These are phyloP conservation scores for Cyberlindnera samutprakarnensis DNA, from an alignment of 805 yeast species.

Conservation along the genomic window DNA sequence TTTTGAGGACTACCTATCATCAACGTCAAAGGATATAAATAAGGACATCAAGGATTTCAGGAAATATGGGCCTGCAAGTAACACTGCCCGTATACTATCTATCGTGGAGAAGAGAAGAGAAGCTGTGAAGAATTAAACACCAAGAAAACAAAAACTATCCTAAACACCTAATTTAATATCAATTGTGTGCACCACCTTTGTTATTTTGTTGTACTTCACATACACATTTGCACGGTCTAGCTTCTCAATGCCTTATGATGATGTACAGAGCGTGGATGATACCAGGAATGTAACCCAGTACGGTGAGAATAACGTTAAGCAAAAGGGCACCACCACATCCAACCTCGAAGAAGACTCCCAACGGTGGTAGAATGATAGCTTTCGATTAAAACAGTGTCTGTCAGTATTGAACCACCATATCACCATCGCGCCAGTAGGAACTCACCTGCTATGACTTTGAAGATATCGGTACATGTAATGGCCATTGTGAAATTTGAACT, in stretches of 20 bases:
- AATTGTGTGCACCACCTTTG: too few relatives aligned
- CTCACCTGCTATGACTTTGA: constrained; percentile 33
- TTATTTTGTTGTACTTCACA: too few relatives aligned
- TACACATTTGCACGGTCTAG: too few relatives aligned
- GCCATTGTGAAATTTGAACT: constrained; percentile 39
- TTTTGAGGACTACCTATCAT: constrained; percentile 32
- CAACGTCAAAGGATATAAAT: constrained; percentile 27
- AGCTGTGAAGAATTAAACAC: too few relatives aligned
- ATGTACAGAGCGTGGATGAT: constrained; percentile 54
- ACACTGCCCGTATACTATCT: constrained; percentile 33
- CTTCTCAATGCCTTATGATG: constrained; percentile 25
- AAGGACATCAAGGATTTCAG: constrained; percentile 56
- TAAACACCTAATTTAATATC: too few relatives aligned
- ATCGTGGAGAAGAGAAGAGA: constrained; percentile 22
- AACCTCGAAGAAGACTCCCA: constrained; percentile 48
- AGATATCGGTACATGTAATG: constrained; percentile 39
- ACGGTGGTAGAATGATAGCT: constrained; percentile 48
- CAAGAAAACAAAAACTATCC: too few relatives aligned
- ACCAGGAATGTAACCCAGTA: constrained; percentile 70
- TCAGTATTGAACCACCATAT: too few relatives aligned
- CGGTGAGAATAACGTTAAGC: constrained; percentile 49
- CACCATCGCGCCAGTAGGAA: too few relatives aligned
- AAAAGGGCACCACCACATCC: constrained; percentile 33
- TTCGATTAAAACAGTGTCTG: background rate
- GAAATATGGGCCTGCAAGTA: constrained; percentile 53